Evolutionary conservation across 2,329 filamentous ascomycete genomes (phyloP).

Genomic region (Diaporthe sp.): DNA sequence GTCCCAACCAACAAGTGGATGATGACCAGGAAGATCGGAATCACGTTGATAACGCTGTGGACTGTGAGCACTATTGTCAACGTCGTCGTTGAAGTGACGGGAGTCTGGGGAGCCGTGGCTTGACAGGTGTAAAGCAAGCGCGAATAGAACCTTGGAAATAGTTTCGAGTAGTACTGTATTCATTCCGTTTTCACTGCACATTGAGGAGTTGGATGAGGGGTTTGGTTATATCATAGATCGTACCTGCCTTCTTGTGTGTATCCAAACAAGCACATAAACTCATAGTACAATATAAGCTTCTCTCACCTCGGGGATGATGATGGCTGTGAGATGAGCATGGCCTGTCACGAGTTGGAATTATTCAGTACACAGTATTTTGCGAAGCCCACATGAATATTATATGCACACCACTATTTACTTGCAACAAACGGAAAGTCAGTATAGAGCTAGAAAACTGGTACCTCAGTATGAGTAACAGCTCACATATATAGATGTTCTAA

Average conservation of each 20-base stretch:
- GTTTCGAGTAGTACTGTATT: not conserved
- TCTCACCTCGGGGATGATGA: not conserved
- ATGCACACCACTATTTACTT: not conserved
- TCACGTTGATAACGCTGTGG: constrained; percentile 86
- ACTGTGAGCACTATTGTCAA: constrained; percentile 83
- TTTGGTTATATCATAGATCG: constrained; percentile 15
- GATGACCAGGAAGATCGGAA: constrained; percentile 86
- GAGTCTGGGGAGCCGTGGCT: constrained; percentile 59
- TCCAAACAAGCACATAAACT: not conserved
- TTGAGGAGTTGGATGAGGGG: not conserved
- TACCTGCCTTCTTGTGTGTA: not conserved
- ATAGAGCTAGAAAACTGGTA: not conserved
- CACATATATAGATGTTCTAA: not conserved
- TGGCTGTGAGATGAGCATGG: not conserved
- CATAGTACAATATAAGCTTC: not conserved
- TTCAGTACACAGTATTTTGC: not conserved
- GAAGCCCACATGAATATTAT: not conserved
- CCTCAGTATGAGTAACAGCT: not conserved
- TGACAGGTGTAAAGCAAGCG: not conserved
- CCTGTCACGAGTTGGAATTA: not conserved
- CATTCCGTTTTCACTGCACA: not conserved
- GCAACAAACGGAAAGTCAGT: not conserved
- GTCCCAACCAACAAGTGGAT: constrained; percentile 91
- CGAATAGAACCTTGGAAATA: not conserved
- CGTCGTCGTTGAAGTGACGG: constrained; percentile 81